Evolutionary conservation across 2,329 filamentous ascomycete genomes (phyloP).

Genomic region (Leptodontidium sp.): DNA sequence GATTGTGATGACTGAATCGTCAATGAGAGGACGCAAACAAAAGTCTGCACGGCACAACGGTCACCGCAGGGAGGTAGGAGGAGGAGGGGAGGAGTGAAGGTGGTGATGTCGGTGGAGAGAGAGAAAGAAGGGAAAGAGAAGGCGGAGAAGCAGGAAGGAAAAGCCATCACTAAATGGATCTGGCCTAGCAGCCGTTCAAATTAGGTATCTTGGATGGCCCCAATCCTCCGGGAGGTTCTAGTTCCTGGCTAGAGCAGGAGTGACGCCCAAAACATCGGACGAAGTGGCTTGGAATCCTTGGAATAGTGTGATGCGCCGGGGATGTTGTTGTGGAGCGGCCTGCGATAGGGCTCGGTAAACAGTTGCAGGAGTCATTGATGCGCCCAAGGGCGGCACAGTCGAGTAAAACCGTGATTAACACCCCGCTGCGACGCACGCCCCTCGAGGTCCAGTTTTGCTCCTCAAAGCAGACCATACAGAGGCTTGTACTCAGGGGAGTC

Average conservation of each 20-base stretch:
- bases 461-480: conserved; percentile 3
- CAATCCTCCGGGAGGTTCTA: conserved; percentile 10
- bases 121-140: conserved; percentile 31
- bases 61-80: conserved; percentile 32
- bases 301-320: conserved; percentile 15
- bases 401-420: conserved; percentile 2
- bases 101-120: conserved; percentile 36
- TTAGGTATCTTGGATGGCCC: conserved; percentile 20
- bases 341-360: conserved; percentile 22
- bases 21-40: conserved; percentile 49
- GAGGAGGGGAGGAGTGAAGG: conserved; percentile 29
- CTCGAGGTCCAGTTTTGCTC: conserved; percentile 4
- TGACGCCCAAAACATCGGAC: conserved; percentile 12
- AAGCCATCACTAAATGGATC: conserved; percentile 36
- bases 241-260: conserved; percentile 26
- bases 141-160: conserved; percentile 23
- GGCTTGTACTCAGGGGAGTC: background rate
- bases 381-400: conserved; percentile 13
- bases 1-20: conserved; percentile 42
- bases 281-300: conserved; percentile 10
- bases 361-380: conserved; percentile 16
- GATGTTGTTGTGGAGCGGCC: background rate
- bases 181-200: conserved; percentile 21
- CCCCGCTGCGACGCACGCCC: conserved; percentile 7
- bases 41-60: conserved; percentile 43